These are phyloP conservation scores for Peziza echinospora DNA, from an alignment of 495 filamentous ascomycete species.

Conservation along the genomic window DNA sequence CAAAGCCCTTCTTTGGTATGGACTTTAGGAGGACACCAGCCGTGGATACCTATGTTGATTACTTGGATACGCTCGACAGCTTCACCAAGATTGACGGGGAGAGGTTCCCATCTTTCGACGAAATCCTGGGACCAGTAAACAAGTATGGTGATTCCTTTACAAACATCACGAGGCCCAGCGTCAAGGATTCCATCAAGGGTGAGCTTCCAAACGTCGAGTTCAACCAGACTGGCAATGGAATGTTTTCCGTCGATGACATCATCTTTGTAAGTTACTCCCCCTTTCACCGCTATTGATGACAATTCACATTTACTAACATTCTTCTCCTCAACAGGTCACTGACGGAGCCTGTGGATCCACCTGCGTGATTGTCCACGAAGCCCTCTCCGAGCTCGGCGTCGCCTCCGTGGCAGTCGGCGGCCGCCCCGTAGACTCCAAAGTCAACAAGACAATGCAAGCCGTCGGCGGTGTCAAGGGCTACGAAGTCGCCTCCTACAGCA, in stretches of 20 bases:
- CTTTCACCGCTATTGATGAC: too few relatives aligned
- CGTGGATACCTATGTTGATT: too few relatives aligned
- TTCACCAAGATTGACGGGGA: neutral
- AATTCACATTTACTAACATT: too few relatives aligned
- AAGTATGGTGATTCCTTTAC: conserved; percentile 10
- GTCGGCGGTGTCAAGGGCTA: conserved; percentile 13
- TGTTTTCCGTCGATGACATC: too few relatives aligned
- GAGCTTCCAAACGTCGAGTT: neutral
- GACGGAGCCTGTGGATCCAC: conserved; percentile 10
- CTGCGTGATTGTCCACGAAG: conserved; percentile 13
- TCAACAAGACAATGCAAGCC: conserved; percentile 12
- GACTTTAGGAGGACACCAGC: conserved; percentile 13
- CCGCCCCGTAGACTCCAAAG: neutral
- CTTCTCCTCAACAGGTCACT: too few relatives aligned
- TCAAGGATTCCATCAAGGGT: neutral
- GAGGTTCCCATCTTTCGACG: neutral
- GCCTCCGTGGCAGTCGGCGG: conserved; percentile 9
- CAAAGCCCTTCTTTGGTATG: conserved; percentile 9
- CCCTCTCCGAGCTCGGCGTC: conserved; percentile 7
- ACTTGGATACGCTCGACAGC: too few relatives aligned
- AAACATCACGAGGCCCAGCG: conserved; percentile 4
- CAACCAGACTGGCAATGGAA: neutral
- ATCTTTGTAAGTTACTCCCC: too few relatives aligned
- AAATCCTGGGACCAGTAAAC: conserved; percentile 5
- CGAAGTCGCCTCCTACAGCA: conserved; percentile 8